Conservation (phyloP, 2,329 filamentous ascomycete species). For the Cercospora sojina region DNA sequence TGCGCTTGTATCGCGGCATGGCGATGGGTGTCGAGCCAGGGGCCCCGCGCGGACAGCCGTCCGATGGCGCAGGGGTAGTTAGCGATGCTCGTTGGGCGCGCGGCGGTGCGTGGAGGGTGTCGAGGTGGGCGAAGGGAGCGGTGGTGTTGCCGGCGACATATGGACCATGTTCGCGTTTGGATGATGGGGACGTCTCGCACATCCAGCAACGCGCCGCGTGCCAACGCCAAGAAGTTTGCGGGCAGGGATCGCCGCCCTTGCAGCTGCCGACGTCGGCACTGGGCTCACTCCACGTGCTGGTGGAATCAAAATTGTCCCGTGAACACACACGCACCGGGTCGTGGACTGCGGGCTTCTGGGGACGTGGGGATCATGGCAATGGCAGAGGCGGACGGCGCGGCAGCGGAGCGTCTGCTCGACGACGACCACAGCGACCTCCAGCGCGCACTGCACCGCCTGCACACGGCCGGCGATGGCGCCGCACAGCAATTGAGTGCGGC, state of each 20-base stretch:
- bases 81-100: not conserved
- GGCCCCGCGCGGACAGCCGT: not conserved
- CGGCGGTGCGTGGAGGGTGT: not conserved
- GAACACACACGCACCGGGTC: not conserved
- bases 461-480: not conserved
- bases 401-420: not conserved
- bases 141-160: not conserved
- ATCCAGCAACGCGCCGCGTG: not conserved
- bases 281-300: not conserved
- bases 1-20: constrained; percentile 58
- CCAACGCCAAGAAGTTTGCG: not conserved
- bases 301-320: not conserved
- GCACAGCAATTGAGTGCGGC: not conserved
- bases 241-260: not conserved
- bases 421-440: not conserved
- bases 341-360: not conserved
- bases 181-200: not conserved
- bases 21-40: not conserved
- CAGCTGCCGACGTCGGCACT: not conserved
- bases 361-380: not conserved
- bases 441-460: not conserved
- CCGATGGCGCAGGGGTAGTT: not conserved
- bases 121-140: not conserved
- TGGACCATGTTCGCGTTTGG: not conserved
- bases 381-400: not conserved